Base-by-base conservation (phyloP, 495 filamentous ascomycete species). In the Astrocystis sublimbata region DNA sequence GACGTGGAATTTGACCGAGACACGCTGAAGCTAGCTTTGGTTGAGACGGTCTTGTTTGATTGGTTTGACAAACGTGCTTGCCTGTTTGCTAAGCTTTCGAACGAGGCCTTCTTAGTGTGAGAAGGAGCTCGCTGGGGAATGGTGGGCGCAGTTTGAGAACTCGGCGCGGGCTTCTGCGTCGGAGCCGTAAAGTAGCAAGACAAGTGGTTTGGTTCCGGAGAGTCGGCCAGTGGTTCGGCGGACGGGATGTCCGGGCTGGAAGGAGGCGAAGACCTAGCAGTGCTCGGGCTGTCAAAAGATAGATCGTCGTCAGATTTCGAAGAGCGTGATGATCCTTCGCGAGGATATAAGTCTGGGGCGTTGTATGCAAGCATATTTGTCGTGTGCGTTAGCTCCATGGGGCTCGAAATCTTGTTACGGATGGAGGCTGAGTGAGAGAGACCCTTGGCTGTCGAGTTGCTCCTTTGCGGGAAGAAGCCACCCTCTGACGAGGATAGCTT, bases 341-440 rank as follows among this genome's bases (percentile, higher is more conserved):
- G 79, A 57, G 81, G 84, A 65, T 78, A 82, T 65, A 92, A 82
- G 71, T 92, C 88, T 26, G 94, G 96, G 10, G 94, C 92, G 68
- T 93, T 92, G 81, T 94, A 96, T 17, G 91, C 89, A 17, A 97
- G 87, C 87, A 93, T 91, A 73, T 98, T 98, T 60, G 96, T 98
- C 4, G 96, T 96, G 19, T 93, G 96, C 28, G 97, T 76, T 45
- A 98, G 81, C 73, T 90, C 87, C 47, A 97, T 81, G 2, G 94
- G 94, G 10, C 82, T 85, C 19, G 94, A 98, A 69, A 98, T 98
- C 77, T 94, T 84, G 67, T 78, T 67, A 58, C 83, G 79, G 62
- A 83, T 78, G 4, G 75, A 69, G 33, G 28, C 71, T 36, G 67
- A 41, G 19, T 66, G 55, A 42, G 68, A 61, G 21, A 69, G 68